These are phyloP conservation scores for Pleurotus giganteus DNA, from an alignment of 768 basidiomycete genomes.

Conservation along the genomic window DNA sequence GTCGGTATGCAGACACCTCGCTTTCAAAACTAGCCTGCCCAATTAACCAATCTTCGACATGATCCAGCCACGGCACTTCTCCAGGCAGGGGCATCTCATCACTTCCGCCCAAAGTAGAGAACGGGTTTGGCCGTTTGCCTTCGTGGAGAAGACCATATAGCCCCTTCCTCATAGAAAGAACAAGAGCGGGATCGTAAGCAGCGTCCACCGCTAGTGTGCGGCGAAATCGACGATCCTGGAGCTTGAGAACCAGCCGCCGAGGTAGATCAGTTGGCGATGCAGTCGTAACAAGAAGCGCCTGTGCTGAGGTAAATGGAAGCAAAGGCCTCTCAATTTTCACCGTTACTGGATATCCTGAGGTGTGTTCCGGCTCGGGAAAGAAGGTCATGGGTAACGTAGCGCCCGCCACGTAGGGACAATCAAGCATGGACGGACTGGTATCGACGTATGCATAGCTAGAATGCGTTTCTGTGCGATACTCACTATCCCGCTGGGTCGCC, in stretches of 20 bases:
- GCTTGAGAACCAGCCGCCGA: neutral
- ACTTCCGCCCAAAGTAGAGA: neutral
- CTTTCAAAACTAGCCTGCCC: neutral
- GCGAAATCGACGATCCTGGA: neutral
- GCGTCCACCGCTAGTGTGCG: neutral
- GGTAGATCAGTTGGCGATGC: neutral
- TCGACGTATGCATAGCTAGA: neutral
- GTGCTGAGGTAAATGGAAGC: neutral
- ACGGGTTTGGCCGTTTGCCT: neutral
- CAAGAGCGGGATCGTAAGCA: neutral
- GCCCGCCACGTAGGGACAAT: neutral
- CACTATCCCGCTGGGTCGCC: neutral
- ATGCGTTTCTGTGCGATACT: neutral
- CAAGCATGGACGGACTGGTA: neutral
- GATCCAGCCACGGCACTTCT: neutral
- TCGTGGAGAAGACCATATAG: neutral
- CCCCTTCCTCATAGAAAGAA: neutral
- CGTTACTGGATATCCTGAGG: neutral
- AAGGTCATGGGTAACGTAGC: neutral
- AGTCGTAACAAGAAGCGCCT: neutral
- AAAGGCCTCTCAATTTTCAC: neutral
- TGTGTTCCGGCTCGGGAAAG: neutral
- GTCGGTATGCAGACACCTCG: neutral
- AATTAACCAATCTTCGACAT: neutral
- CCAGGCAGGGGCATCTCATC: neutral